These are phyloP conservation scores for Emericellopsis terricola DNA, from an alignment of 495 filamentous ascomycete species.

Conservation along the genomic window DNA sequence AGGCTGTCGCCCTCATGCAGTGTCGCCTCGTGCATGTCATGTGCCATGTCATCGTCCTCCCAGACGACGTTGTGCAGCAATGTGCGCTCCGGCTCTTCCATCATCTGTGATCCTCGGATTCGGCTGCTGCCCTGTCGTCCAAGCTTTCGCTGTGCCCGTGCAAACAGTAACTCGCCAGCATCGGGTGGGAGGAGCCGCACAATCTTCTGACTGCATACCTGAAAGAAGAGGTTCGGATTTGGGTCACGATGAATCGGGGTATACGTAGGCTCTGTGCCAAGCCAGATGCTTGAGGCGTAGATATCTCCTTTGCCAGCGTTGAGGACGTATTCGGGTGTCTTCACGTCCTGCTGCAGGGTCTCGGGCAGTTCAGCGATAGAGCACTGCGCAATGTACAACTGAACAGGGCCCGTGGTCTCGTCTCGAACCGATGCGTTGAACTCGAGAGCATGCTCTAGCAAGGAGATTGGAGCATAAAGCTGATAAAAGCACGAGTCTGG, in stretches of 20 bases:
- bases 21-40: slow-evolving; percentile 24
- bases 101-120: slow-evolving; percentile 81
- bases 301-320: slow-evolving; percentile 51
- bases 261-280: slow-evolving; percentile 68
- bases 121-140: slow-evolving; percentile 28
- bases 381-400: slow-evolving; percentile 74
- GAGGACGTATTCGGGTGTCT: slow-evolving; percentile 43
- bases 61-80: slow-evolving; percentile 54
- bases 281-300: slow-evolving; percentile 75
- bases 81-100: slow-evolving; percentile 55
- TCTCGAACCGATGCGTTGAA: slow-evolving; percentile 10
- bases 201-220: slow-evolving; percentile 55
- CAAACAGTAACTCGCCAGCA: slow-evolving; percentile 42
- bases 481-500: slow-evolving; percentile 17
- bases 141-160: slow-evolving; percentile 28
- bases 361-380: slow-evolving; percentile 45
- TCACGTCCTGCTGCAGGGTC: slow-evolving; percentile 43
- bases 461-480: slow-evolving; percentile 17
- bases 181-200: slow-evolving; percentile 51
- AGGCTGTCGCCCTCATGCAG: slow-evolving; percentile 52
- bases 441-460: slow-evolving; percentile 15
- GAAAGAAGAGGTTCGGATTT: slow-evolving; percentile 84
- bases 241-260: slow-evolving; percentile 86
- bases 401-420: slow-evolving; percentile 8
- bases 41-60: slow-evolving; percentile 19